Conservation (phyloP, 177 flowering plant species). For the Tripterygium wilfordii region DNA sequence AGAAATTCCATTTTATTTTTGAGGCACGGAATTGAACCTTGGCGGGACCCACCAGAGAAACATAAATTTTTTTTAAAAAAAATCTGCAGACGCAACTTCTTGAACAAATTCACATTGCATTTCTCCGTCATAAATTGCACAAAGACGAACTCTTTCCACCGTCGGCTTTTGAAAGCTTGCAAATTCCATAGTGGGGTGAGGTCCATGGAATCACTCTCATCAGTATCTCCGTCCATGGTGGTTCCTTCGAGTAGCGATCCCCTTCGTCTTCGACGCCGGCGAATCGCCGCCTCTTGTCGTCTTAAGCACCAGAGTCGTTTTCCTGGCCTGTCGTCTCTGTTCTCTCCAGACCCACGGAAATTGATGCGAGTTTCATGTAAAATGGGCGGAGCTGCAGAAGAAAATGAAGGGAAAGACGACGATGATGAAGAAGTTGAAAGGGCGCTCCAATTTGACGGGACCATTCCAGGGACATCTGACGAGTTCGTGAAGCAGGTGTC, state of each 20-base stretch:
- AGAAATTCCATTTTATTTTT: too few relatives aligned
- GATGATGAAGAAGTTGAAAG: conserved; percentile 48
- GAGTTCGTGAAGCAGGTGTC: conserved; percentile 88
- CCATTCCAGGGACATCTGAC: conserved; percentile 70
- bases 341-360: conserved; percentile 12
- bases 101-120: too few relatives aligned
- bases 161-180: too few relatives aligned
- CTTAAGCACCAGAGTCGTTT: neutral
- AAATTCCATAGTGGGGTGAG: too few relatives aligned
- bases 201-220: conserved; percentile 49
- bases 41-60: too few relatives aligned
- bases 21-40: too few relatives aligned
- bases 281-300: conserved; percentile 2
- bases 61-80: too few relatives aligned
- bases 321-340: neutral
- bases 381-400: conserved; percentile 18
- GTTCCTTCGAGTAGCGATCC: conserved; percentile 28
- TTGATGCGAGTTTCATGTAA: conserved; percentile 11
- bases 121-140: too few relatives aligned
- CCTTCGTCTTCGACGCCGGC: conserved; percentile 17
- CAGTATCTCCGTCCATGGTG: conserved; percentile 41
- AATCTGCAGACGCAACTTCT: too few relatives aligned
- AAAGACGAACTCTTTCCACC: too few relatives aligned
- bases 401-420: conserved; percentile 21
- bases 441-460: conserved; percentile 83